Evolutionary conservation across 768 basidiomycete genomes (phyloP), one percentile per base, ranked within the genome.

Genomic region (Scleroderma bovista): DNA sequence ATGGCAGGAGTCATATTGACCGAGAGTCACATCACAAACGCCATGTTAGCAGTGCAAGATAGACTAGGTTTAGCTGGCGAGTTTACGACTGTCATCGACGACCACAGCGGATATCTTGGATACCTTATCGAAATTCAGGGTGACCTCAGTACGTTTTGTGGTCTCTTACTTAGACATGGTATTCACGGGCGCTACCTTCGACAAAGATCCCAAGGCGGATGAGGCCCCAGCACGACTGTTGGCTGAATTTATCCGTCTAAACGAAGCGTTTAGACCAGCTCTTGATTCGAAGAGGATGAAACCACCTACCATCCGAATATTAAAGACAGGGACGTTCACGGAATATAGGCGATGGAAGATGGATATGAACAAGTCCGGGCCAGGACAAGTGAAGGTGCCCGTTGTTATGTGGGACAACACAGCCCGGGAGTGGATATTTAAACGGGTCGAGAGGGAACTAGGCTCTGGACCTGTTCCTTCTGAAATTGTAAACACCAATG

Each of bases 341-440:
- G 24, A 49, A 37, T 49, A 31, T 13, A 15, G 39, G 16, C 2
- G 11, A 32, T 24, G 32, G 23, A 43, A 11, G 32, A 23, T 23
- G 16, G 44, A 51, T 22, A 9, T 39, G 15, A 24, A 20, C 22
- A 34, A 16, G 15, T 20, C 38, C 22, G 50, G 50, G 13, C 16
- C 45, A 1, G 29, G 50, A 23, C 45, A 51, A 32, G 44, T 51
- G 22, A 51, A 51, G 39, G 50, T 46, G 45, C 50, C 45, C 17
- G 50, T 47, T 19, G 44, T 51, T n/a, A 38, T 47, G 38, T 47
- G 33, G 17, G 31, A 46, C 31, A 31, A 4, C 11, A 17, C 44
- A 31, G 50, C 45, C 10, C 44, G 38, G 26, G 44, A 47, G 22
- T 50, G 49, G 49, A 26, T 47, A 19, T 3, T 10, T 10, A 4